Base-by-base conservation (phyloP, 257 asterid species). In the Leptodermis oblonga region DNA sequence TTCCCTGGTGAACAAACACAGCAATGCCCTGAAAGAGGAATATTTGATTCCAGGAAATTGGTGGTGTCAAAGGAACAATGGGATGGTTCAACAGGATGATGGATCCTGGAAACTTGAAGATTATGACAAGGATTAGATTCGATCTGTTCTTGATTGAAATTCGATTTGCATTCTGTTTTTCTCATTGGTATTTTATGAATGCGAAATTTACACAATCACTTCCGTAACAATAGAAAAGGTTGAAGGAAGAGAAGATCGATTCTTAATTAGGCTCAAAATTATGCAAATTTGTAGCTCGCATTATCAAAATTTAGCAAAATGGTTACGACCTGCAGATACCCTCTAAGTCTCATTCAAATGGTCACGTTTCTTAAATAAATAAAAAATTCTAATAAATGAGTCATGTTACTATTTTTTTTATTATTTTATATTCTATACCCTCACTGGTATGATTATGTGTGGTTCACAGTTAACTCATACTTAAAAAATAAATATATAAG, bases 1-100 rank as follows among this genome's bases (percentile, higher is more conserved):
- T 61, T 62, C 78, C 11, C 77, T 87, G 12, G 76, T 83, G 17
- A 83, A 83, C 68, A 89, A 89, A 76, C 7, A 20, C 4, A 11
- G 58, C 4, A 41, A 52, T 69, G 75, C 70, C 39, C 59, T 89
- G 43, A 80, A 76, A 62, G 82, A 70, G 12, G 67, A 82, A 13
- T 78, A 80, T 42, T 28, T 41, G 7, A 25, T 83, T 26, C 86
- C 90, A 2, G 1, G 1, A 5, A 7, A 15, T 0, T 87, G 94
- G 96, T 78, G 81, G 77, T 58, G 66, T 31, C 62, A 39, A 20
- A 54, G 37, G 53, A 72, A 72, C 36, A 53, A 53, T 20, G 78
- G 78, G 22, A 68, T 77, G 74, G 71, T 46, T 67, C 74, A 77
- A 67, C 56, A 46, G 37, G n/a, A 49, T 30, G 77, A 77, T 62